A percentile compares a stretch with the other conserved stretches of the same genome.
Evolutionary conservation across 179 eudicot genomes (phyloP).

Genomic region (Corrigiola litoralis): DNA sequence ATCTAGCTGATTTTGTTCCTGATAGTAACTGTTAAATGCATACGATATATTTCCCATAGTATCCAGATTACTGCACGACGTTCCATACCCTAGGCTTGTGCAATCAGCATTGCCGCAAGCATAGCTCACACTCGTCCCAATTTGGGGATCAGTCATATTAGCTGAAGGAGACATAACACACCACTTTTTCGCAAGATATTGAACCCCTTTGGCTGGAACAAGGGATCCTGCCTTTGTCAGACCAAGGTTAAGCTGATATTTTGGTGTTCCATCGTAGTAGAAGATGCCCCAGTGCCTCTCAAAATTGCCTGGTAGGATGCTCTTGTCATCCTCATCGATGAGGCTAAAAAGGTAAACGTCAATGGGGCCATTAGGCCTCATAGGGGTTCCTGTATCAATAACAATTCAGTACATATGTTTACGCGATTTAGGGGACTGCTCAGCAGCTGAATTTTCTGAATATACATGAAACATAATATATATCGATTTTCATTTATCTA

Average conservation of each 20-base stretch:
- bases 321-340: constrained; percentile 32
- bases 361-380: constrained; percentile 41
- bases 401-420: no score
- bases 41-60: constrained; percentile 61
- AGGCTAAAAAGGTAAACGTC: constrained; percentile 34
- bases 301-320: constrained; percentile 29
- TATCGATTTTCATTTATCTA: no score
- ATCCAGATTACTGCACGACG: constrained; percentile 63
- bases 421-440: no score
- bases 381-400: constrained; percentile 39
- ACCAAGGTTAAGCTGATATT: constrained; percentile 37
- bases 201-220: constrained; percentile 29
- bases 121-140: constrained; percentile 30
- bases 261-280: constrained; percentile 34
- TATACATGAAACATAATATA: no score
- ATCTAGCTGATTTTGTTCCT: constrained; percentile 29
- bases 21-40: constrained; percentile 71
- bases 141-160: constrained; percentile 25
- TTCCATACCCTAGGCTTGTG: constrained; percentile 59
- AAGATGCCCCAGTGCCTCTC: constrained; percentile 39
- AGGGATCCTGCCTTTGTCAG: constrained; percentile 15
- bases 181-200: constrained; percentile 30
- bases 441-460: no score
- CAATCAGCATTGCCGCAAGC: constrained; percentile 39
- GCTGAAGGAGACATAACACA: constrained; percentile 35